Conservation (phyloP, 306 rosid genomes). For the Acacia melanoxylon region DNA sequence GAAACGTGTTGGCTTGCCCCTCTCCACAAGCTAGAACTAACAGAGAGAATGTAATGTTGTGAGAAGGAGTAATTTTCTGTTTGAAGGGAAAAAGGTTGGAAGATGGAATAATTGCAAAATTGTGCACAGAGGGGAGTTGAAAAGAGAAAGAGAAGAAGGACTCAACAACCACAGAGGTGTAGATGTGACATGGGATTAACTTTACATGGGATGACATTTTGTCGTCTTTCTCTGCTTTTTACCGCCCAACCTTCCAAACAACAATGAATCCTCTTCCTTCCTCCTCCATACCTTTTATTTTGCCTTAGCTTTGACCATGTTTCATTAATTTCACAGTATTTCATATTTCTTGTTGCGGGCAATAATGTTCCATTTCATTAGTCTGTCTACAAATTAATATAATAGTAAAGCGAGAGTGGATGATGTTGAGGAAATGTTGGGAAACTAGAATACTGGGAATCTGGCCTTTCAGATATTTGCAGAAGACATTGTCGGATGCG, state of each 20-base stretch:
- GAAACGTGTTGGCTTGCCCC: neutral
- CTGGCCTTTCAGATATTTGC: constrained; percentile 5
- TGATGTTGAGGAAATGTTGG: neutral
- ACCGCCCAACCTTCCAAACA: neutral
- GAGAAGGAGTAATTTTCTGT: too few species aligned
- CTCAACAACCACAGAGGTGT: neutral
- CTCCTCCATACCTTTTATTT: neutral
- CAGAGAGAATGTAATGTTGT: neutral
- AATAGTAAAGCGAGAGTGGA: neutral
- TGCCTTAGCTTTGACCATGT: neutral
- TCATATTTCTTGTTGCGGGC: too few species aligned
- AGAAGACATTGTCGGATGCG: neutral
- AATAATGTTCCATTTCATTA: neutral
- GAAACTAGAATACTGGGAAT: constrained; percentile 11
- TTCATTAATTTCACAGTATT: neutral
- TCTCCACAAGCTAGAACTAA: neutral
- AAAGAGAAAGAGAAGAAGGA: neutral
- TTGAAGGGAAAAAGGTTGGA: too few species aligned
- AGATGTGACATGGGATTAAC: constrained; percentile 29
- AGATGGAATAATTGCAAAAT: too few species aligned
- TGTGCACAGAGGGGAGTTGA: neutral
- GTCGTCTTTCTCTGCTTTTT: constrained; percentile 40
- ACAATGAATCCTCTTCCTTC: neutral
- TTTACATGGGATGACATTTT: constrained; percentile 58
- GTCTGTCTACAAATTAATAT: neutral